Percentiles rank a stretch among this genome's conserved stretches.
phyloP scores from a whole-genome alignment of 345 rosid genomes.

The Citropsis articulata region DNA sequence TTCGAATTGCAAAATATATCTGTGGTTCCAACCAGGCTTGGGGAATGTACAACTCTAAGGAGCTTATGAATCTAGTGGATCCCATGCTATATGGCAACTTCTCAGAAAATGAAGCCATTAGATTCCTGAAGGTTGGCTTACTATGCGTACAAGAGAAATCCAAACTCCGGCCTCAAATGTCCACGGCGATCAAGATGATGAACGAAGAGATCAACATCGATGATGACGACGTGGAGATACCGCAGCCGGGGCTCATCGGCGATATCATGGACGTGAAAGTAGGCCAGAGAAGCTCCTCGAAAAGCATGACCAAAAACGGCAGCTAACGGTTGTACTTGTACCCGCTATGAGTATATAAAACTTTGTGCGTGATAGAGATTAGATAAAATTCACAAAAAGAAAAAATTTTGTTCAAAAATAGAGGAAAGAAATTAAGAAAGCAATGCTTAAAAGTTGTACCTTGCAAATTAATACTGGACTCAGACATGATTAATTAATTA shows the following conservation, averaged over 20 bases:
- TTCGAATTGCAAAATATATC: no score
- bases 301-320: not conserved
- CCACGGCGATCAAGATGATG: constrained; percentile 31
- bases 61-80: constrained; percentile 28
- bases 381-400: no score
- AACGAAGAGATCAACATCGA: constrained; percentile 18
- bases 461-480: no score
- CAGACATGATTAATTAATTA: no score
- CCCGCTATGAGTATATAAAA: not conserved
- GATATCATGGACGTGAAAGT: constrained; percentile 27
- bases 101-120: constrained; percentile 25
- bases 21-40: constrained; percentile 27
- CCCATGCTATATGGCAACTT: constrained; percentile 23
- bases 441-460: no score
- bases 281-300: not conserved
- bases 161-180: constrained; percentile 26
- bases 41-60: constrained; percentile 27
- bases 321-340: not conserved
- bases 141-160: constrained; percentile 37
- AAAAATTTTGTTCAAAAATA: no score
- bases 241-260: constrained; percentile 21
- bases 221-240: not conserved
- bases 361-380: not conserved
- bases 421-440: no score
- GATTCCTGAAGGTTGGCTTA: constrained; percentile 27